Evolutionary conservation across 129 eudicot genomes (phyloP).

Genomic region (Chrysanthemum makinoi): DNA sequence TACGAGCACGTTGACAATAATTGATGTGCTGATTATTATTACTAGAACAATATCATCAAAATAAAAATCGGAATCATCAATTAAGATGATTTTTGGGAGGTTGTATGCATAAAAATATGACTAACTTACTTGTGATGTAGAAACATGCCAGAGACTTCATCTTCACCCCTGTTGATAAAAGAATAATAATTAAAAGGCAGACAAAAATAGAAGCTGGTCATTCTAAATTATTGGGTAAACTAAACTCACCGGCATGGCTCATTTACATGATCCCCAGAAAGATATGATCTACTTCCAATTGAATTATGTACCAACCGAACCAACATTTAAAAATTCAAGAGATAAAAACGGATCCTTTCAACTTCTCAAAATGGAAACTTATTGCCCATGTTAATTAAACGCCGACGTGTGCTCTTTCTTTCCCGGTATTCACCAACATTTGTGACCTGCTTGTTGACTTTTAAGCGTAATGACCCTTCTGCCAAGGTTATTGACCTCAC

Average conservation of each 20-base stretch:
- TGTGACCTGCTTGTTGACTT: no score
- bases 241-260: constrained; percentile 80
- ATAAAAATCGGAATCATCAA: not conserved
- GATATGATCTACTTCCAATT: constrained; percentile 87
- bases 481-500: no score
- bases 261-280: constrained; percentile 93
- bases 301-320: constrained; percentile 59
- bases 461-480: no score
- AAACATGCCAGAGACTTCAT: constrained; percentile 94
- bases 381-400: constrained; percentile 95
- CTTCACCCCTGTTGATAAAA: constrained; percentile 59
- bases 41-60: not conserved
- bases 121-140: constrained; percentile 87
- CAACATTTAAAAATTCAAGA: constrained; percentile 10
- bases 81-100: not conserved
- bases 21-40: not conserved
- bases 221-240: not conserved
- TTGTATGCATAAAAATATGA: constrained; percentile 1
- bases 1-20: no score
- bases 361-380: constrained; percentile 30
- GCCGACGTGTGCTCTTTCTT: constrained; percentile 97
- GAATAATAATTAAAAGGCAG: not conserved
- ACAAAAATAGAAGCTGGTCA: not conserved
- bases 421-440: constrained; percentile 95
- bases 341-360: not conserved